Conservation (phyloP, 2,329 filamentous ascomycete genomes). For the Colletotrichum salicis region DNA sequence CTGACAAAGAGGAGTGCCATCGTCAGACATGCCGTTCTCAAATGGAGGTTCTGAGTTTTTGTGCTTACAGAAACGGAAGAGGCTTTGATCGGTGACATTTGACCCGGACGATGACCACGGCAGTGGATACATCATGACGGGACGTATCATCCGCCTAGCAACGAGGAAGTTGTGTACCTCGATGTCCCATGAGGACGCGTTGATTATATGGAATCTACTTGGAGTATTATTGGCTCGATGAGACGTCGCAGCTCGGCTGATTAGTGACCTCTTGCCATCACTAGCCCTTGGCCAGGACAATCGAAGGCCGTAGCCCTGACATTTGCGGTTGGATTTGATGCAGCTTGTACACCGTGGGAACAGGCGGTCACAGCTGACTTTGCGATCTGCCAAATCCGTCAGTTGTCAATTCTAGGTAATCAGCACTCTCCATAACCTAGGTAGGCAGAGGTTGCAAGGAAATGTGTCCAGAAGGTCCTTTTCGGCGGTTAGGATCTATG, state of each 20-base stretch:
- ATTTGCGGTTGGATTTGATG: slow-evolving; percentile 35
- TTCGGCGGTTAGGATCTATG: neutral
- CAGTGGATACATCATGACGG: neutral
- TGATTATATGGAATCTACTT: slow-evolving; percentile 34
- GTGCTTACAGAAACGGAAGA: neutral
- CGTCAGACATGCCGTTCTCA: neutral
- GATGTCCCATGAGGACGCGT: slow-evolving; percentile 40
- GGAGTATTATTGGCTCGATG: neutral
- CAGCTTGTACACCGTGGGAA: slow-evolving; percentile 39
- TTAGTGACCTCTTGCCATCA: slow-evolving; percentile 40
- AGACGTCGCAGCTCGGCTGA: neutral
- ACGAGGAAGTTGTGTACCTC: slow-evolving; percentile 13
- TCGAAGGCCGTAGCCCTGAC: slow-evolving; percentile 41
- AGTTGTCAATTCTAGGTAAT: neutral
- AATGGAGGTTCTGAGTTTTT: neutral
- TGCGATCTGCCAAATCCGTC: slow-evolving; percentile 37
- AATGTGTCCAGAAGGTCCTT: neutral
- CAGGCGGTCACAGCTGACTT: slow-evolving; percentile 39
- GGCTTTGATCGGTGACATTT: neutral
- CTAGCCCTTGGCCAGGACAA: slow-evolving; percentile 44
- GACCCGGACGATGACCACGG: neutral
- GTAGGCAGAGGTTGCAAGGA: neutral
- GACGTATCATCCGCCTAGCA: neutral
- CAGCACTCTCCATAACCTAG: neutral
- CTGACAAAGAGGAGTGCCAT: neutral